Percentiles rank a stretch among this genome's conserved stretches.
phyloP scores from a whole-genome alignment of 257 asterid genomes.

The Echium plantagineum region DNA sequence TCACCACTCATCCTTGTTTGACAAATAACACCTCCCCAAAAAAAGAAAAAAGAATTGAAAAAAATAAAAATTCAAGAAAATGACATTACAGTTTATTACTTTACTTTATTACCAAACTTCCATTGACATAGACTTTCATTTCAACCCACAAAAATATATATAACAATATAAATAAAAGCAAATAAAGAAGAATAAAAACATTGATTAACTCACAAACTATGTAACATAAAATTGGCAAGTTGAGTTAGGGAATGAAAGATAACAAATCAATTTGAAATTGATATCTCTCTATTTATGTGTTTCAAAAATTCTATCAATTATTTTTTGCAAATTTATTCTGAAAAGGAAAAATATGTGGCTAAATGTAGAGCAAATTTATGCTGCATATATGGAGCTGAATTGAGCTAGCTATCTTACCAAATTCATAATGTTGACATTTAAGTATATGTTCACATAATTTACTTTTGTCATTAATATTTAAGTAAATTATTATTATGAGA shows the following conservation, averaged over 20 bases:
- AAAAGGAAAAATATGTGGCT: neutral
- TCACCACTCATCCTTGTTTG: conserved; percentile 26
- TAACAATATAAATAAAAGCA: neutral
- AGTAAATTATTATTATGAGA: no score
- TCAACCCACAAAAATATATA: conserved; percentile 12
- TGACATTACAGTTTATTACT: conserved; percentile 15
- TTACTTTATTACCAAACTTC: no score
- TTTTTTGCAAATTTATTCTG: neutral
- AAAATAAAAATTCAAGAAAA: conserved; percentile 34
- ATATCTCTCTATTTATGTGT: conserved; percentile 9
- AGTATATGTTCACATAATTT: no score
- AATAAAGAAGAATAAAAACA: neutral
- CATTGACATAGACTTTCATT: conserved; percentile 8
- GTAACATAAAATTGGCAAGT: neutral
- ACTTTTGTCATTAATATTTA: no score
- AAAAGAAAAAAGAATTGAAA: conserved; percentile 1
- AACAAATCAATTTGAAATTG: conserved; percentile 15
- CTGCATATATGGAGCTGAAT: neutral
- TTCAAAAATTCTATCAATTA: no score
- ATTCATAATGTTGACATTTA: no score
- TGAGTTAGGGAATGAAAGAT: conserved; percentile 6
- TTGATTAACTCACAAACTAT: conserved; percentile 10
- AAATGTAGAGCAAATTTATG: neutral
- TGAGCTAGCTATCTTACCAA: no score
- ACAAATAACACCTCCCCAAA: conserved; percentile 10